Percentiles rank a stretch among this genome's conserved stretches.
phyloP scores from a whole-genome alignment of 495 filamentous ascomycete species.

The Podospora fimiseda region DNA sequence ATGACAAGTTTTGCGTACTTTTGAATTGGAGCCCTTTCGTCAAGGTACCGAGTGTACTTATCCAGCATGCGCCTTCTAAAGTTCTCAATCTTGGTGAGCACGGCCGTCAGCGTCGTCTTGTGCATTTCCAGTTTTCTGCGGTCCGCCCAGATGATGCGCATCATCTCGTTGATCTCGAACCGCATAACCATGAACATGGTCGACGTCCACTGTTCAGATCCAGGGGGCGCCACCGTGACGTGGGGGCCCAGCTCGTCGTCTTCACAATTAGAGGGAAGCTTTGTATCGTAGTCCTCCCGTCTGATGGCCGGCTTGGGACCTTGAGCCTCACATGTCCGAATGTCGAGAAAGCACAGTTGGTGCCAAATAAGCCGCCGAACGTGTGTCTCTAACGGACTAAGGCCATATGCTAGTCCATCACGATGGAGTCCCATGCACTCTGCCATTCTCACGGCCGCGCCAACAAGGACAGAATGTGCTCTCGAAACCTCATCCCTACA shows the following conservation, averaged over 20 bases:
- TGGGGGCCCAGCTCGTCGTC: constrained; percentile 48
- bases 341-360: constrained; percentile 67
- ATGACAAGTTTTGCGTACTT: constrained; percentile 53
- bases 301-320: constrained; percentile 63
- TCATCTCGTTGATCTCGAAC: constrained; percentile 68
- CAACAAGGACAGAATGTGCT: constrained; percentile 63
- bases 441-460: constrained; percentile 62
- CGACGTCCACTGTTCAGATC: constrained; percentile 56
- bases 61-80: constrained; percentile 52
- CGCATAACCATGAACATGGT: constrained; percentile 59
- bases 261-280: constrained; percentile 59
- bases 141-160: constrained; percentile 58
- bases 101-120: constrained; percentile 49
- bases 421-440: constrained; percentile 73
- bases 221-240: constrained; percentile 29
- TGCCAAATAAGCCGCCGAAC: constrained; percentile 74
- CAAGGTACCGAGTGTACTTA: constrained; percentile 53
- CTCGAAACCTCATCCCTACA: constrained; percentile 64
- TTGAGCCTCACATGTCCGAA: constrained; percentile 68
- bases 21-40: constrained; percentile 53
- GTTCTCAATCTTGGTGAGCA: constrained; percentile 56
- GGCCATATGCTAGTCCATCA: constrained; percentile 58
- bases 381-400: constrained; percentile 62
- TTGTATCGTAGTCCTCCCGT: constrained; percentile 64
- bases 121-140: constrained; percentile 53